A percentile compares a stretch with the other conserved stretches of the same genome.
Conservation (phyloP, 352 stramenopile species). For the Phytophthora boehmeriae region DNA sequence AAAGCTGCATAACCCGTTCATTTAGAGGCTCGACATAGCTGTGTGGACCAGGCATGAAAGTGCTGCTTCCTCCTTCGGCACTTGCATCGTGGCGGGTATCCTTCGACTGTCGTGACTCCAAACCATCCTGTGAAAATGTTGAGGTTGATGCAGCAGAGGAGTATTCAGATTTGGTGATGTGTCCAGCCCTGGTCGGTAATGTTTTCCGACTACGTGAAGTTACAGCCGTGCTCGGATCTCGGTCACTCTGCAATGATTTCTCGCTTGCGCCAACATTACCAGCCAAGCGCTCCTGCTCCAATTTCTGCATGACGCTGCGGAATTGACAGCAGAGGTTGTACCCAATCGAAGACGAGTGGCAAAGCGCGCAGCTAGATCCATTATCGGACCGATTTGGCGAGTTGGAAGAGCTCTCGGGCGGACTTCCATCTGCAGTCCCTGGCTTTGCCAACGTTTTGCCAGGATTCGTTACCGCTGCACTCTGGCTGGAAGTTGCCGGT, state of each 20-base stretch:
- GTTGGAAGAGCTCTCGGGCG: not conserved
- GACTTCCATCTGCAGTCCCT: conserved; percentile 1
- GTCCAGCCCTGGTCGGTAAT: conserved; percentile 13
- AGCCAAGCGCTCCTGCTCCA: conserved; percentile 43
- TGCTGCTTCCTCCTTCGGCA: not conserved
- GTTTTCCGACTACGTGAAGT: conserved; percentile 10
- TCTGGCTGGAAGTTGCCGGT: no score
- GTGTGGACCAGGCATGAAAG: not conserved
- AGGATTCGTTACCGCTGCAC: not conserved
- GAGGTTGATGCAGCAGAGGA: not conserved
- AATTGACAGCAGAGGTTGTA: conserved; percentile 75
- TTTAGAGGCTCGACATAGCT: conserved; percentile 3
- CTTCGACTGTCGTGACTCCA: not conserved
- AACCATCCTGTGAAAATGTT: not conserved
- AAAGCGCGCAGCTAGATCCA: conserved; percentile 42
- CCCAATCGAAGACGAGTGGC: conserved; percentile 59
- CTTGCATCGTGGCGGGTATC: conserved; percentile 16
- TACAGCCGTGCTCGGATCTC: not conserved
- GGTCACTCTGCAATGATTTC: conserved; percentile 18
- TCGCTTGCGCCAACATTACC: not conserved
- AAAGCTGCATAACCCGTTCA: conserved; percentile 49
- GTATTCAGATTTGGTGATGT: conserved; percentile 13
- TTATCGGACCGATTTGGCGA: not conserved
- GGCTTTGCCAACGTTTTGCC: conserved; percentile 1
- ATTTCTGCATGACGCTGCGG: conserved; percentile 47